phyloP scores from a whole-genome alignment of 192 early-diverging fungal species.

The Coemansia sp. region DNA sequence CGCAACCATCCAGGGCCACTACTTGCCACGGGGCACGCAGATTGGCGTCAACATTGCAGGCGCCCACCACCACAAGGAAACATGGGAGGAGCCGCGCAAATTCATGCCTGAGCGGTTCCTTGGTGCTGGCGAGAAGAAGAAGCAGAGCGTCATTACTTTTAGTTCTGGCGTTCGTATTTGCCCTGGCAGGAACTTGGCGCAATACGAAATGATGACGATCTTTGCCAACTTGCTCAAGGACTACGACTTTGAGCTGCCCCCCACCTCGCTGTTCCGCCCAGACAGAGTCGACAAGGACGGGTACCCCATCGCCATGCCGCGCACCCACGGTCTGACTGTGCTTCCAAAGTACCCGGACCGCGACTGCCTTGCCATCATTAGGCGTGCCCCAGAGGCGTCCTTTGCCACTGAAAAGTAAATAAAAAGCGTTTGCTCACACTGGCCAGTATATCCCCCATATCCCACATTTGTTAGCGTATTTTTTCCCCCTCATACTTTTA shows the following conservation, averaged over 20 bases:
- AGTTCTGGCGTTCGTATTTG: slow-evolving; percentile 35
- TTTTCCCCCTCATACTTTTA: background rate
- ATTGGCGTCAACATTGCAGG: slow-evolving; percentile 24
- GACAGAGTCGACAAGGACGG: slow-evolving; percentile 10
- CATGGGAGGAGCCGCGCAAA: slow-evolving; percentile 13
- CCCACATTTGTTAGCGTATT: background rate
- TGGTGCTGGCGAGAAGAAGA: background rate
- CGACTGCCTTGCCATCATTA: slow-evolving; percentile 24
- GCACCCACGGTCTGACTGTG: slow-evolving; percentile 17
- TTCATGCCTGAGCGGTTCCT: slow-evolving; percentile 49
- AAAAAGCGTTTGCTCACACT: background rate
- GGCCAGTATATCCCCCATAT: background rate
- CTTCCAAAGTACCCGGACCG: slow-evolving; percentile 25
- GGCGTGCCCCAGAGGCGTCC: background rate
- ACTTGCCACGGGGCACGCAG: slow-evolving; percentile 28
- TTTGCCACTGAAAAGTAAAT: too few relatives aligned
- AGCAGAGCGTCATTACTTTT: slow-evolving; percentile 24
- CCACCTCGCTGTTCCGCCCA: slow-evolving; percentile 9
- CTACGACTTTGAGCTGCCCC: slow-evolving; percentile 25
- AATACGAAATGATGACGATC: slow-evolving; percentile 27
- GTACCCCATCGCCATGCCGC: slow-evolving; percentile 21
- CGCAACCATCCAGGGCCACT: slow-evolving; percentile 23
- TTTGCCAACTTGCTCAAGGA: slow-evolving; percentile 26
- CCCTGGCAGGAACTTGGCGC: slow-evolving; percentile 29
- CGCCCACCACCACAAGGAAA: slow-evolving; percentile 15